Evolutionary conservation across 441 rosid genomes (phyloP), one percentile per base, ranked within the genome.

Genomic region (Jatropha multifida): DNA sequence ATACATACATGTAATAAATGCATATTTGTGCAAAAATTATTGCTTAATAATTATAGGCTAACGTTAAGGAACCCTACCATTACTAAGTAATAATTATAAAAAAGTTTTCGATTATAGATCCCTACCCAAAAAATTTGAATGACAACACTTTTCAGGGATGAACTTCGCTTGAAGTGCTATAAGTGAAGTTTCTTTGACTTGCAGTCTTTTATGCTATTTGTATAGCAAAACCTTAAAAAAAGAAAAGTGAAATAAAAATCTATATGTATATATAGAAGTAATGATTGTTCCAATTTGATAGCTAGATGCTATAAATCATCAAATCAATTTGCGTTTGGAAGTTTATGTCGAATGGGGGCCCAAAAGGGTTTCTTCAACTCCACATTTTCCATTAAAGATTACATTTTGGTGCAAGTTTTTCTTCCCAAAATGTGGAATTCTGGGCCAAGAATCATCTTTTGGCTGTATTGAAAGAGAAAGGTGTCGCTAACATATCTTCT

Each of bases 401-500:
- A 17, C 3, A 37, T 13, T 14, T 60, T 46, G 26, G n/a, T 61
- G 68, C 68, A 56, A 32, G 4, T 14, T 63, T 80, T 73, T 71
- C 77, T 81, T 72, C 75, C 63, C 40, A 68, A 20, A 27, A 42
- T 55, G 66, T 59, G 62, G 80, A 81, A 79, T 73, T 74, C 73
- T 71, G 80, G 79, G 79, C 79, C 85, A 77, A 73, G 65, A 73
- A 58, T 27, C 59, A 55, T 79, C 77, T 78, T 75, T 79, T 78
- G 85, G 81, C 75, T 26, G 55, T 68, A 67, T 56, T 60, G 48
- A 48, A 38, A 59, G 8, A 46, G 52, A 32, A 49, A 40, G 23
- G 60, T 38, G 69, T 42, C 12, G 9, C 18, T 59, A 61, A 18
- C 76, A 37, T 27, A 32, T 8, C 15, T 70, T 71, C 54, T 69